Percentiles rank a stretch among this genome's conserved stretches.
Conservation (phyloP, 495 filamentous ascomycete genomes). For the Penicillium manginii region DNA sequence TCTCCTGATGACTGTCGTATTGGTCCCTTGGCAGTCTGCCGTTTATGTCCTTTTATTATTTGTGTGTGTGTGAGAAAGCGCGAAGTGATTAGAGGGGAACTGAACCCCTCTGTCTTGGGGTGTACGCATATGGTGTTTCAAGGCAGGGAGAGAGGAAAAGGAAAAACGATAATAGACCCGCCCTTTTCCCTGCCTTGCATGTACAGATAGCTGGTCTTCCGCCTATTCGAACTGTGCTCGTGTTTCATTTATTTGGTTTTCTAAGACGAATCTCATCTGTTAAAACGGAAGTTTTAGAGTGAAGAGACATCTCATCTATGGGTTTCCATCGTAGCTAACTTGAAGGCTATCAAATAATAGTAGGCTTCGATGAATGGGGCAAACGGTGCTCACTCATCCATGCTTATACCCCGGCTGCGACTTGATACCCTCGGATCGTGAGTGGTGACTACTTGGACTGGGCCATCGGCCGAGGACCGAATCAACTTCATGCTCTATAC, state of each 20-base stretch:
- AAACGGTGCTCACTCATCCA: too few species aligned
- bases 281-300: constrained; percentile 22
- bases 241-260: constrained; percentile 36
- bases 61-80: constrained; percentile 24
- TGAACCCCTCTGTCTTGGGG: constrained; percentile 12
- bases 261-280: constrained; percentile 42
- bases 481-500: too few species aligned
- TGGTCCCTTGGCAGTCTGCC: constrained; percentile 28
- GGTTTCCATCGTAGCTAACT: too few species aligned
- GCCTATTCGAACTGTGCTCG: constrained; percentile 48
- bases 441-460: too few species aligned
- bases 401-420: too few species aligned
- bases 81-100: constrained; percentile 16
- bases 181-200: constrained; percentile 42
- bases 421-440: too few species aligned
- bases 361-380: too few species aligned
- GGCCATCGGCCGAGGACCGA: too few species aligned
- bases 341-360: neutral
- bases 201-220: constrained; percentile 57
- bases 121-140: constrained; percentile 40
- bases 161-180: constrained; percentile 34
- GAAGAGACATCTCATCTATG: neutral
- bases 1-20: constrained; percentile 29
- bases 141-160: constrained; percentile 31
- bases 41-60: constrained; percentile 21